Evolutionary conservation across 495 filamentous ascomycete genomes (phyloP).

Genomic region (Trichoderma parareesei): DNA sequence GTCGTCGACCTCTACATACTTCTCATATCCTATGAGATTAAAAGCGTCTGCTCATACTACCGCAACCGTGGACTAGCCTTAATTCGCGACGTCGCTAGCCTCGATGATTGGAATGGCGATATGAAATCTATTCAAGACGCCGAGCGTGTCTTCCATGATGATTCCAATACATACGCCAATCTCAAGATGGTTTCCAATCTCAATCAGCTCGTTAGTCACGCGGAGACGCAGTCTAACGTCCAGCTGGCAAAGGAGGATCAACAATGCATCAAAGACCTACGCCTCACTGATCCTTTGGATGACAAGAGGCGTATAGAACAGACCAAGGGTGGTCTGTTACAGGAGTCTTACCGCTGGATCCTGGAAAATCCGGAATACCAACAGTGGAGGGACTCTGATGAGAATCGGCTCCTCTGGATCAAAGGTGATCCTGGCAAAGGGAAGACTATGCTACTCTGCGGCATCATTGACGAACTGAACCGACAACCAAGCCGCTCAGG

Average conservation of each 20-base stretch:
- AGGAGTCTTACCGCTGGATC: conserved; percentile 37
- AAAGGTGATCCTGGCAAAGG: conserved; percentile 37
- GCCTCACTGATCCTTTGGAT: conserved; percentile 23
- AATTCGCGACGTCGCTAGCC: conserved; percentile 17
- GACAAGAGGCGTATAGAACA: conserved; percentile 34
- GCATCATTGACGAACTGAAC: conserved; percentile 30
- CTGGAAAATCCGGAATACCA: conserved; percentile 31
- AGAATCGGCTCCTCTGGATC: conserved; percentile 25
- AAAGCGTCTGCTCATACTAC: conserved; percentile 29
- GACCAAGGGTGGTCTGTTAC: conserved; percentile 32
- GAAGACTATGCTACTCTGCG: conserved; percentile 43
- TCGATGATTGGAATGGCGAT: conserved; percentile 21
- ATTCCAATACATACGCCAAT: conserved; percentile 14
- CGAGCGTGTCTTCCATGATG: conserved; percentile 18
- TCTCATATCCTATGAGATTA: conserved; percentile 29
- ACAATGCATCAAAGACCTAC: conserved; percentile 21
- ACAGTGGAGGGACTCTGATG: conserved; percentile 15
- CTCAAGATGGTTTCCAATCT: conserved; percentile 12
- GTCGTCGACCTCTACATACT: conserved; percentile 23
- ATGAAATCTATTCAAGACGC: conserved; percentile 19
- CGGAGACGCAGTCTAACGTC: too few species aligned
- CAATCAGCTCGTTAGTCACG: conserved; percentile 12
- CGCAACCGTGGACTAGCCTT: conserved; percentile 19
- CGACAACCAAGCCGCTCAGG: conserved; percentile 5
- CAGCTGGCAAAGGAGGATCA: conserved; percentile 11